Evolutionary conservation across 2,329 filamentous ascomycete genomes (phyloP).

Genomic region (Fusarium penzigii): DNA sequence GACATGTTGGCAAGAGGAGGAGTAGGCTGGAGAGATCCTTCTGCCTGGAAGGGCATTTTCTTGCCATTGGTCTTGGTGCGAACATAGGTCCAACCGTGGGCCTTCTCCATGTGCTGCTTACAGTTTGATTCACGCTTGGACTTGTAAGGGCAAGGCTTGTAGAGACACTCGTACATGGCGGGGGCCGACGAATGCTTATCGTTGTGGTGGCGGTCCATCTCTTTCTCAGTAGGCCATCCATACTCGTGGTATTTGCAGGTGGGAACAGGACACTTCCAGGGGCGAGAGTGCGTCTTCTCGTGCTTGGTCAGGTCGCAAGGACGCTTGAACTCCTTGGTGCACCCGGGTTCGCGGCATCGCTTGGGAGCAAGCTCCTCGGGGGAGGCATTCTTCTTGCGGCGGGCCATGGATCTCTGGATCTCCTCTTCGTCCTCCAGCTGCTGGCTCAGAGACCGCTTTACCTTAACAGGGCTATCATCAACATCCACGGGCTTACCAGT

Average conservation of each 20-base stretch:
- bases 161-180: conserved; percentile 80
- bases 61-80: conserved; percentile 91
- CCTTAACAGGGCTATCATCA: conserved; percentile 50
- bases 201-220: conserved; percentile 92
- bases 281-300: conserved; percentile 94
- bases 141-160: conserved; percentile 82
- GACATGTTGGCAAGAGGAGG: conserved; percentile 63
- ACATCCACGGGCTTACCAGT: conserved; percentile 66
- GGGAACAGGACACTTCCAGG: conserved; percentile 84
- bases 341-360: conserved; percentile 72
- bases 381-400: conserved; percentile 88
- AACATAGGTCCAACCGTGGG: conserved; percentile 86
- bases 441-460: conserved; percentile 69
- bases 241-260: conserved; percentile 88
- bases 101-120: conserved; percentile 99
- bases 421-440: conserved; percentile 77
- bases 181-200: conserved; percentile 89
- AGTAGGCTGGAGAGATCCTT: conserved; percentile 52
- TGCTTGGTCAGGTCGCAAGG: conserved; percentile 98
- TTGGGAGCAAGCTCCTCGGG: conserved; percentile 81
- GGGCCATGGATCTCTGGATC: conserved; percentile 89
- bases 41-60: conserved; percentile 48
- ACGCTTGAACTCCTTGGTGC: conserved; percentile 91
- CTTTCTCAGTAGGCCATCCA: conserved; percentile 97
- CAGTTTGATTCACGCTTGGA: conserved; percentile 96